Evolutionary conservation across 352 stramenopile species (phyloP).

Genomic region (Globisporangium middletonii): DNA sequence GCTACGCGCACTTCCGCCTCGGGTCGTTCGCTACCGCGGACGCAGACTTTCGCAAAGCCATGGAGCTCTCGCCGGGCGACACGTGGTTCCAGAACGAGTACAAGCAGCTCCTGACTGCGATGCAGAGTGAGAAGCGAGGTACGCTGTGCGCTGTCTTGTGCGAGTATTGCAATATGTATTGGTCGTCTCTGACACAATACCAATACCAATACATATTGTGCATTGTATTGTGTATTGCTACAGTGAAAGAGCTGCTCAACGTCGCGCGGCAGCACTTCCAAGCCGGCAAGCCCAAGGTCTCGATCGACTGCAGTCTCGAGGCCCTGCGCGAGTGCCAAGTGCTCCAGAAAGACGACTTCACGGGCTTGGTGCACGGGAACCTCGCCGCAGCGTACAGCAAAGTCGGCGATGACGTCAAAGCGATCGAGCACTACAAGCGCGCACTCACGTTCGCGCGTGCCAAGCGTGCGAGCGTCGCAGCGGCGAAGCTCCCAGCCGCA

Average conservation of each 20-base stretch:
- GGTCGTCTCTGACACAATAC: neutral
- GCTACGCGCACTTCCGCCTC: slow-evolving; percentile 45
- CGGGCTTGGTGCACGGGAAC: slow-evolving; percentile 59
- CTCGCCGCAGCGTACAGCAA: slow-evolving; percentile 52
- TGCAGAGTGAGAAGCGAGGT: slow-evolving; percentile 38
- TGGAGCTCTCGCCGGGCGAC: slow-evolving; percentile 47
- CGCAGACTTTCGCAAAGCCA: slow-evolving; percentile 41
- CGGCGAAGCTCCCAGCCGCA: neutral
- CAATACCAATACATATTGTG: neutral
- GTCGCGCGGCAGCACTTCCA: slow-evolving; percentile 60
- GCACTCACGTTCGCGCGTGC: slow-evolving; percentile 32
- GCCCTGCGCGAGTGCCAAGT: slow-evolving; percentile 42
- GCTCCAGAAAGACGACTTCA: slow-evolving; percentile 60
- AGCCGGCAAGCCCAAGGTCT: slow-evolving; percentile 40
- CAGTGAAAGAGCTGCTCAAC: slow-evolving; percentile 49
- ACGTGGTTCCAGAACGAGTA: slow-evolving; percentile 46
- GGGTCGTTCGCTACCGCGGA: slow-evolving; percentile 31
- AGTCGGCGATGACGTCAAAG: slow-evolving; percentile 43
- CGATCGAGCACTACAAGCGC: slow-evolving; percentile 57
- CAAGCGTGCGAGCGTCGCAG: slow-evolving; percentile 16
- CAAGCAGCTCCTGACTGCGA: slow-evolving; percentile 34
- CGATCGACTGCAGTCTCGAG: slow-evolving; percentile 35
- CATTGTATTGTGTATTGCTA: neutral
- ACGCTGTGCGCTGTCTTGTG: neutral
- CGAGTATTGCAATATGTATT: neutral